Conservation (phyloP, 306 rosid genomes). For the Castanea mollissima region DNA sequence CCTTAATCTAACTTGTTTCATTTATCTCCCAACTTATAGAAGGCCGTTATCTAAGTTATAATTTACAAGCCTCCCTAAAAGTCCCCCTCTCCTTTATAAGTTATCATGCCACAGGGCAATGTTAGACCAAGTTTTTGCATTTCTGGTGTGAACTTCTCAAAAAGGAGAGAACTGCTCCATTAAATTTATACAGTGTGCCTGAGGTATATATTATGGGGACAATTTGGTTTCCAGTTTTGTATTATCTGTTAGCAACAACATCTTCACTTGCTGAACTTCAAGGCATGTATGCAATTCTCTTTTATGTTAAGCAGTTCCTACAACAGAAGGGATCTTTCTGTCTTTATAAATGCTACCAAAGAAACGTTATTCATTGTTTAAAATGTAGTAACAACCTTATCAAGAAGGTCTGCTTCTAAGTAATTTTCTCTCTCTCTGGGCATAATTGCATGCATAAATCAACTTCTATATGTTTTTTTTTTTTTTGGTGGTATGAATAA, state of each 20-base stretch:
- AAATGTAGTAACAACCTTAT: too few relatives aligned
- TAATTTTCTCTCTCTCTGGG: too few relatives aligned
- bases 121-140: not conserved
- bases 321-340: not conserved
- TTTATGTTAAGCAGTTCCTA: not conserved
- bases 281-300: constrained; percentile 37
- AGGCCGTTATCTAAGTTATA: not conserved
- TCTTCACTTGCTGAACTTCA: constrained; percentile 32
- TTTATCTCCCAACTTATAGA: not conserved
- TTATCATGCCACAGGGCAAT: not conserved
- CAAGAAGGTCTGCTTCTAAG: too few relatives aligned
- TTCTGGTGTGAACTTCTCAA: not conserved
- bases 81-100: too few relatives aligned
- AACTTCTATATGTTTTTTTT: not conserved
- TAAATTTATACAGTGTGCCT: not conserved
- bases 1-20: too few relatives aligned
- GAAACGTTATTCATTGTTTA: too few relatives aligned
- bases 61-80: not conserved
- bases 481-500: not conserved
- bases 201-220: constrained; percentile 33
- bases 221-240: constrained; percentile 42
- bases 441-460: too few relatives aligned
- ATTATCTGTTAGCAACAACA: constrained; percentile 34
- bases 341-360: not conserved
- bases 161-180: not conserved